Conservation (phyloP, 2,329 filamentous ascomycete species). For the Phaeophleospora eucalypticola region DNA sequence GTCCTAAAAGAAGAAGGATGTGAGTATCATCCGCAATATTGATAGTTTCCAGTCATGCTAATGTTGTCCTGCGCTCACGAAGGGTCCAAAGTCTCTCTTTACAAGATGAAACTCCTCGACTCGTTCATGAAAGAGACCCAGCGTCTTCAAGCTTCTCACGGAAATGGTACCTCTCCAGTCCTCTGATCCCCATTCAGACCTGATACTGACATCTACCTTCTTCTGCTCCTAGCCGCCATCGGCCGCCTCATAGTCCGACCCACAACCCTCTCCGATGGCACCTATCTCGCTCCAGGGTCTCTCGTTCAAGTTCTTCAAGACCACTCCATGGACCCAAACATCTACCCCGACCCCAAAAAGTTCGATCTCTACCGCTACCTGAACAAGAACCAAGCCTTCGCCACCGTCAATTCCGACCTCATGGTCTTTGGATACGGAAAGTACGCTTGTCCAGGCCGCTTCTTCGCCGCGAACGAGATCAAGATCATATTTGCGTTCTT, state of each 20-base stretch:
- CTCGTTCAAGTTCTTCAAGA: slow-evolving; percentile 13
- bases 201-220: too few relatives aligned
- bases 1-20: slow-evolving; percentile 26
- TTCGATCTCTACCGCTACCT: slow-evolving; percentile 26
- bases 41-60: too few relatives aligned
- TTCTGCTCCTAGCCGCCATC: slow-evolving; percentile 23
- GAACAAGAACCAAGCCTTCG: slow-evolving; percentile 13
- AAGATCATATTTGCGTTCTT: slow-evolving; percentile 33
- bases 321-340: slow-evolving; percentile 11
- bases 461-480: slow-evolving; percentile 34
- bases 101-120: slow-evolving; percentile 32
- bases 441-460: slow-evolving; percentile 23
- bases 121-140: slow-evolving; percentile 34
- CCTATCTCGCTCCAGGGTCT: slow-evolving; percentile 23
- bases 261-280: slow-evolving; percentile 27
- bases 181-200: too few relatives aligned
- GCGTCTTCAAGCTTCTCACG: too few relatives aligned
- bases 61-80: too few relatives aligned
- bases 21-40: too few relatives aligned
- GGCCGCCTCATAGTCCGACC: slow-evolving; percentile 21
- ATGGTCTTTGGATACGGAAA: slow-evolving; percentile 30
- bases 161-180: too few relatives aligned
- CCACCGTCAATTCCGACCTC: slow-evolving; percentile 21
- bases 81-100: too few relatives aligned
- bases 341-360: slow-evolving; percentile 18